Evolutionary conservation across 108 stramenopile genomes (phyloP), one percentile per base, ranked within the genome.

Genomic region (Pelagomonas calceolata): DNA sequence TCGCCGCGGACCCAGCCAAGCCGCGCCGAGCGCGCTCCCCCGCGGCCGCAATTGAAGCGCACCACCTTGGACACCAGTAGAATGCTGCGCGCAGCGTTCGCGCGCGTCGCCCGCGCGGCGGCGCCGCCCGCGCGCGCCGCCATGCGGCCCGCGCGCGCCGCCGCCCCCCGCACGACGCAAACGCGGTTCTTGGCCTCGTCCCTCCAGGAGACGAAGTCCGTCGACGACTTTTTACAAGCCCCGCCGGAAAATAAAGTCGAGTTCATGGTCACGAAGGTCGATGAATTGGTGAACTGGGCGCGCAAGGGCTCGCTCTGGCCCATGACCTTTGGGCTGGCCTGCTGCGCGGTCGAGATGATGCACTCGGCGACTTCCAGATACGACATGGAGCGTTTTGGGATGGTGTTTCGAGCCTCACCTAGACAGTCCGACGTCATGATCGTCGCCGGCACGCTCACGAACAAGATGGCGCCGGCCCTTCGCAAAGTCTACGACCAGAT

Each of bases 311-410:
- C 94, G 33, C 78, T 99, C 44, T 99, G 98, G 98, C 98, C 98
- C 72, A 99, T 98, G 97, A 99, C 98, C 14, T 99, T 99, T 73
- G 98, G 98, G 65, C 82, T 99, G 69, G 98, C 98, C 21, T 99
- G 98, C 80, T 99, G 98, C 73, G 98, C 98, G 39, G 98, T 99
- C 44, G 97, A 96, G 85, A 98, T 98, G 97, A 98, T 98, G 97
- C 97, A 98, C 87, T 90, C 95, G 29, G 95, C 94, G 32, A 96
- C 98, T 0, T 92, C 95, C 36, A 91, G 98, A 51, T 99, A 97
- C 84, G 98, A 99, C 81, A 94, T 99, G 93, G 98, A 99, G 68
- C 93, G 98, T 46, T 98, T 96, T 70, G 98, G 98, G 10, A 97
- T 98, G 92, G 92, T 95, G 30, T 95, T 95, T 71, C 90, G 94